Evolutionary conservation across 495 filamentous ascomycete genomes (phyloP), one percentile per base, ranked within the genome.

Genomic region (Xylaria nigripes): DNA sequence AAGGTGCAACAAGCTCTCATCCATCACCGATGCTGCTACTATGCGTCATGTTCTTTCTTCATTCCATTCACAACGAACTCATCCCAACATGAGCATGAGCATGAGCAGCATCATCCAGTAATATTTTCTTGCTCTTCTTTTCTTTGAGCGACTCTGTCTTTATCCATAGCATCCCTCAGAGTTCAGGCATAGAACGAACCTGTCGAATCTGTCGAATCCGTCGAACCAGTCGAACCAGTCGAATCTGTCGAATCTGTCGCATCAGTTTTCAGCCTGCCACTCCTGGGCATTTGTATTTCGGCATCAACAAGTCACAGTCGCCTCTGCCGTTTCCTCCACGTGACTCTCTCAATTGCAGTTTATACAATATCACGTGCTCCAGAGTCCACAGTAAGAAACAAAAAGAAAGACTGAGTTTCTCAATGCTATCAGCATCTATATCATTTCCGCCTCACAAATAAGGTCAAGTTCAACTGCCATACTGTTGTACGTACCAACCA

Each of bases 271-370:
- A 19, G 5, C n/a, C 15, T 40, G 15, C 4, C 36, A 9, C 27
- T 29, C 36, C 15, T 12, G 9, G 25, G 25, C 32, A 15, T 34
- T 34, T 10, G 12, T 4, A 8, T 2, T 34, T 15, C 6, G 32
- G 32, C 32, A 13, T 13, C 32, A 34, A 34, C 32, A 34, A 13
- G 32, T 34, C 32, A 34, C 32, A 42, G 65, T 84, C 15, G 69
- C 67, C 0, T 68, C 19, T 70, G 32, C 2, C 32, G 12, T 8
- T 8, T 34, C 16, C 4, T 18, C 16, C 36, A 40, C 36, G 36
- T 40, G 36, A 40, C 36, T 13, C 9, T 18, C 36, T 40, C 36
- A 18, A 19, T 36, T 36, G 6, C 13, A 36, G 5, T 18, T 9
- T 5, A 4, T 40, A 18, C 36, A n/a, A 12, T 18, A 40, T 40